These are phyloP conservation scores for Heterobasidion annosum DNA, from an alignment of 1,284 basidiomycete species.

Conservation along the genomic window DNA sequence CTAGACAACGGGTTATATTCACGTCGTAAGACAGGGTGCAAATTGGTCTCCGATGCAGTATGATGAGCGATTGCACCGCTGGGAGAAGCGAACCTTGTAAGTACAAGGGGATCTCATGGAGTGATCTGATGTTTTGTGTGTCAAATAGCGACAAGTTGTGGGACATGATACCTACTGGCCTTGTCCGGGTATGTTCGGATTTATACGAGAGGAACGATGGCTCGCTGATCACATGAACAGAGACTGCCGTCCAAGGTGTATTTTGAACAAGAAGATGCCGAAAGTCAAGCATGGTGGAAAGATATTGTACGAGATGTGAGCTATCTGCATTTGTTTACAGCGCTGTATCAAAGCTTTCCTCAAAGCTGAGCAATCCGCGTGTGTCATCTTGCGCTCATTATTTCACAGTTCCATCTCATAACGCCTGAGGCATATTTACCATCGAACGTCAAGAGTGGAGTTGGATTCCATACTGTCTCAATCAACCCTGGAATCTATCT, in stretches of 20 bases:
- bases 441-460: conserved; percentile 23
- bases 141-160: conserved; percentile 32
- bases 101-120: conserved; percentile 8
- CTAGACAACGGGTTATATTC: neutral
- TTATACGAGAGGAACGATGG: neutral
- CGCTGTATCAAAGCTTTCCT: too few relatives aligned
- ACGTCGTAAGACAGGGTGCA: conserved; percentile 35
- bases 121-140: conserved; percentile 6
- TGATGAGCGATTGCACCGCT: conserved; percentile 24
- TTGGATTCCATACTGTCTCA: conserved; percentile 37
- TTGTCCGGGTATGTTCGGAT: conserved; percentile 29
- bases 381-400: neutral
- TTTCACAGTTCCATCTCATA: conserved; percentile 28
- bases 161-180: conserved; percentile 36
- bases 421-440: conserved; percentile 23
- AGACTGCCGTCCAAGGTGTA: conserved; percentile 35
- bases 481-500: conserved; percentile 40
- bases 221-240: conserved; percentile 14
- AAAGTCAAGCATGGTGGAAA: conserved; percentile 37
- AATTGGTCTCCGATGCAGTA: conserved; percentile 55
- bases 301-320: conserved; percentile 41
- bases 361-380: too few relatives aligned
- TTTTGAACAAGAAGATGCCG: conserved; percentile 18
- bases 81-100: conserved; percentile 38
- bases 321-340: neutral